Conservation (phyloP, 1,139 yeast genomes). For the Debaryomyces singareniensis region DNA sequence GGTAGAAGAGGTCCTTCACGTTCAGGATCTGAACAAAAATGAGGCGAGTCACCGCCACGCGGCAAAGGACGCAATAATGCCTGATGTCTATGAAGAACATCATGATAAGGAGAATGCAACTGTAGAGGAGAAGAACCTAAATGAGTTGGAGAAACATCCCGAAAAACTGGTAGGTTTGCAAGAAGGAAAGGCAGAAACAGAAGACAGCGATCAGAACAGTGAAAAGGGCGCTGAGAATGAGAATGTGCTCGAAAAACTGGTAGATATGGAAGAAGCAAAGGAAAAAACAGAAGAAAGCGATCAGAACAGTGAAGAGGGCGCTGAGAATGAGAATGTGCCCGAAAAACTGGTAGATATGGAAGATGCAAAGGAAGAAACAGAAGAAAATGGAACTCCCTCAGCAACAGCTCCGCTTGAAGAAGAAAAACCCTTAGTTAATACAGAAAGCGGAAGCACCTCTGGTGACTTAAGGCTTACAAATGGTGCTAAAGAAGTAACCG, state of each 20-base stretch:
- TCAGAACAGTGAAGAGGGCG: background rate
- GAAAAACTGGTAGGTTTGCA: background rate
- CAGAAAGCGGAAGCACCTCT: background rate
- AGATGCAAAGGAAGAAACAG: constrained; percentile 4
- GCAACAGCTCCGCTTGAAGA: constrained; percentile 1
- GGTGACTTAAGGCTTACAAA: background rate
- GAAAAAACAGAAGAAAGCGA: background rate
- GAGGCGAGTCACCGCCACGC: constrained; percentile 3
- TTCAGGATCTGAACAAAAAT: constrained; percentile 10
- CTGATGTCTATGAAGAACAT: background rate
- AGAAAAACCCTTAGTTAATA: background rate
- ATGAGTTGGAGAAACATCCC: background rate
- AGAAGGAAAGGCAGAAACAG: background rate
- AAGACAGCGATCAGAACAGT: background rate
- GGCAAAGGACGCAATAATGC: background rate
- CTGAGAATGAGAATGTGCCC: background rate
- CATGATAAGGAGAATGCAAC: background rate
- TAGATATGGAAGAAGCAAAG: no score
- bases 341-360: constrained; percentile 6
- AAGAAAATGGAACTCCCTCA: background rate
- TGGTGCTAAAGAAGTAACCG: background rate
- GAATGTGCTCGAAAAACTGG: background rate
- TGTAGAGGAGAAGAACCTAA: constrained; percentile 1
- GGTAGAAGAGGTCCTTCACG: constrained; percentile 33
- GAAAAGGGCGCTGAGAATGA: background rate